These are phyloP conservation scores for Coelastrella sp. DNA, from an alignment of 139 green algal species.

Conservation along the genomic window DNA sequence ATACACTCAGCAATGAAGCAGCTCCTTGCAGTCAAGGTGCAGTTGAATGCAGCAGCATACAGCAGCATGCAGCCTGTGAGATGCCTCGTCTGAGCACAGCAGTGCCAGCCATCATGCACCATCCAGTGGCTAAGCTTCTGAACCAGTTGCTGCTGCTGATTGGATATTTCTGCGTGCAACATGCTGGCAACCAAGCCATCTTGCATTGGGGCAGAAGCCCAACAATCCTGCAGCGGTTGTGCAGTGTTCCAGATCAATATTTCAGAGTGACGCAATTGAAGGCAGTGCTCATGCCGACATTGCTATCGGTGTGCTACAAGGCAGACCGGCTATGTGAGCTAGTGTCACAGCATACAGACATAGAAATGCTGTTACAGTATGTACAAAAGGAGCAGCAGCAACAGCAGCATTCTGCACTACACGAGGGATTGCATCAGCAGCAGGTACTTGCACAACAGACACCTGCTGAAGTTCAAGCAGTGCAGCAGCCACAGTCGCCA, in stretches of 20 bases:
- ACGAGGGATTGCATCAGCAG: conserved; percentile 13
- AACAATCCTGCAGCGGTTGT: conserved; percentile 70
- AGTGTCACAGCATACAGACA: conserved; percentile 48
- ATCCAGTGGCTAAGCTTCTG: conserved; percentile 59
- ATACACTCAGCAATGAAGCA: too few species aligned
- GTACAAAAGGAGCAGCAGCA: conserved; percentile 2
- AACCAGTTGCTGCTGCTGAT: conserved; percentile 69
- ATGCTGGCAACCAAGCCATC: conserved; percentile 55
- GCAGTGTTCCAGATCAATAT: conserved; percentile 59
- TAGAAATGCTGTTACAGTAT: conserved; percentile 42
- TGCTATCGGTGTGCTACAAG: conserved; percentile 57
- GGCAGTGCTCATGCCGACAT: conserved; percentile 60
- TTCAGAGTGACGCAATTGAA: conserved; percentile 43
- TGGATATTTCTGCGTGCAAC: conserved; percentile 59
- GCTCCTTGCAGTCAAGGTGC: not conserved
- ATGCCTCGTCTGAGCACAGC: not conserved
- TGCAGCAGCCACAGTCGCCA: not conserved
- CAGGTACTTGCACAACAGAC: not conserved
- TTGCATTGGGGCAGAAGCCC: conserved; percentile 67
- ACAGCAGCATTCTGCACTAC: not conserved
- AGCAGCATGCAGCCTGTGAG: too few species aligned
- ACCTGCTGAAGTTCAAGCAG: not conserved
- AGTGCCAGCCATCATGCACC: not conserved
- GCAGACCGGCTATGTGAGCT: conserved; percentile 55
- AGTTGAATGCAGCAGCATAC: not conserved